Conservation (phyloP, 192 early-diverging fungal genomes). For the Gaertneriomyces semiglobifer region DNA sequence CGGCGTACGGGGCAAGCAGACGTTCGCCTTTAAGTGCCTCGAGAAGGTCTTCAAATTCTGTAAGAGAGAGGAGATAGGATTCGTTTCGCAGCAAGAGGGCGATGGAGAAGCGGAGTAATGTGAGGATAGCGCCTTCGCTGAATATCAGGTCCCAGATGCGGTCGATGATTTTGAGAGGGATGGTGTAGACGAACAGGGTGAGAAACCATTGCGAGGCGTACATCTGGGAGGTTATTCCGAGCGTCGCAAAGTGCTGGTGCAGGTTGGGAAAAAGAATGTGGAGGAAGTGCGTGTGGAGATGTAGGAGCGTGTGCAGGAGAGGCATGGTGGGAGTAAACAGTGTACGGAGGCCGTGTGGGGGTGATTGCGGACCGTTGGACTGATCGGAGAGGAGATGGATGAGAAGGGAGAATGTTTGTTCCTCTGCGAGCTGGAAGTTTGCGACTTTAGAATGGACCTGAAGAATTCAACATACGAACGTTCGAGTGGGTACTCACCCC, state of each 20-base stretch:
- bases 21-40: slow-evolving; percentile 68
- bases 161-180: slow-evolving; percentile 83
- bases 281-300: slow-evolving; percentile 80
- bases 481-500: slow-evolving; percentile 52
- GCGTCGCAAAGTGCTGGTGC: slow-evolving; percentile 67
- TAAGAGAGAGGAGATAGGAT: slow-evolving; percentile 57
- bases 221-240: slow-evolving; percentile 82
- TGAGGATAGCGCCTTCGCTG: slow-evolving; percentile 66
- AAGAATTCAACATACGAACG: too few relatives aligned
- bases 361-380: slow-evolving; percentile 4
- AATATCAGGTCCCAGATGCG: slow-evolving; percentile 90
- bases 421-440: background rate
- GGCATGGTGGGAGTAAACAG: slow-evolving; percentile 87
- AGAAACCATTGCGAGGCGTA: slow-evolving; percentile 98
- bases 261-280: slow-evolving; percentile 76
- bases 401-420: background rate
- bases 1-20: background rate
- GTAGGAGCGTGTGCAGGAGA: slow-evolving; percentile 76
- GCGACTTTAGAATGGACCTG: background rate
- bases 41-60: slow-evolving; percentile 80
- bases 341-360: slow-evolving; percentile 65
- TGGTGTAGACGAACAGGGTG: slow-evolving; percentile 92
- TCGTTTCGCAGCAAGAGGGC: slow-evolving; percentile 82
- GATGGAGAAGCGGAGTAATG: slow-evolving; percentile 74
- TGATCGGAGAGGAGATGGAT: slow-evolving; percentile 15